These are phyloP conservation scores for Solanum etuberosum DNA, from an alignment of 257 asterid genomes.

Conservation along the genomic window DNA sequence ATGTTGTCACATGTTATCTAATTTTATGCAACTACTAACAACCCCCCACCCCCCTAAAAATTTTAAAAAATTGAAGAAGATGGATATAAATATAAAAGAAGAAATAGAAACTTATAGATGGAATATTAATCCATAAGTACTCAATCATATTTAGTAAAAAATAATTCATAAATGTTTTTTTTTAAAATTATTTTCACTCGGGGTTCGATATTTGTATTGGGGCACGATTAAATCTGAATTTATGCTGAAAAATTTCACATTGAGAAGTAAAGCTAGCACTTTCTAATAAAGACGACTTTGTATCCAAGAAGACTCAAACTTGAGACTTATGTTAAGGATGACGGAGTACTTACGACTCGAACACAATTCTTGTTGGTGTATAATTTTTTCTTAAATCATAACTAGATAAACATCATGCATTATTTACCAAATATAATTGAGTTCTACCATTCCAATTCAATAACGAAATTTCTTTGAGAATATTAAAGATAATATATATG, in stretches of 20 bases:
- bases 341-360: no score
- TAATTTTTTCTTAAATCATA: no score
- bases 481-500: background rate
- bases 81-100: background rate
- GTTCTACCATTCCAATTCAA: background rate
- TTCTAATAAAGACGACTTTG: no score
- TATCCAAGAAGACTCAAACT: no score
- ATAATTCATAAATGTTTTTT: background rate
- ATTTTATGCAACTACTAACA: background rate
- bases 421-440: background rate
- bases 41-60: background rate
- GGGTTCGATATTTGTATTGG: background rate
- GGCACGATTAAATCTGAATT: no score
- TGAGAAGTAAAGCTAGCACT: no score
- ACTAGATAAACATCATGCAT: no score
- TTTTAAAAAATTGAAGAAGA: background rate
- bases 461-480: background rate
- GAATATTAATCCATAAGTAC: background rate
- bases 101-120: background rate
- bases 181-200: no score
- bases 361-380: no score
- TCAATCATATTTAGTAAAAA: background rate
- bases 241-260: no score
- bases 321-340: no score
- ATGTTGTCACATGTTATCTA: conserved; percentile 7